Base-by-base conservation (phyloP, 2,329 filamentous ascomycete genomes). In the Alternaria triticimaculans region DNA sequence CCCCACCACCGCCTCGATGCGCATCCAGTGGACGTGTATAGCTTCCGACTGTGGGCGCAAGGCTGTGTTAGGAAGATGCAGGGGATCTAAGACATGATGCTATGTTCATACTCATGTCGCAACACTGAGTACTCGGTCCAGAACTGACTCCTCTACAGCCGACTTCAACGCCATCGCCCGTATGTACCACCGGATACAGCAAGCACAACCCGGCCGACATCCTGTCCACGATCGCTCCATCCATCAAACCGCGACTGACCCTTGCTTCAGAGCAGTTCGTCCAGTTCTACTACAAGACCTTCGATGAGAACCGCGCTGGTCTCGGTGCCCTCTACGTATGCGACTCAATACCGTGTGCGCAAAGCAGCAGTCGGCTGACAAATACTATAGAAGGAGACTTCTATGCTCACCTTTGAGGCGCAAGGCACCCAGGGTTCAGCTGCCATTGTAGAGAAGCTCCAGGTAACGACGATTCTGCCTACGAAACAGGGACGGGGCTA, bases 331-430 rank as follows among this genome's bases (percentile, higher is more conserved):
- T 97, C 84, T 98, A 97, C 86, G 95, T 97, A 88, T 78, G 92
- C 64, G 60, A 75, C 59, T 49, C 54, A 25, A 54, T 15, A 23
- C 7, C 30, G 55, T 21, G 28, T 41, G 51, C 41, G 26, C 15
- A 56, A 14, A 18, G 33, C 46, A 37, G 54, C 51, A n/a, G 20
- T n/a, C 11, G 46, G 55, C 65, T 67, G 55, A 67, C 50, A 51
- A 26, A 12, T 7, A 14, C 14, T 26, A 41, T 20, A 67, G 65
- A 67, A 93, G 89, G 92, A 76, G 87, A 91, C 5, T 81, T 98
- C 96, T 53, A 97, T 97, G 92, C 87, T 98, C 82, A 97, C 95
- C 55, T 98, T 97, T 77, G 93, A 98, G 87, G 89, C 87, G 50
- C 74, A 84, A 48, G 89, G 90, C 14, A 81, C 88, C 64, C 85